A percentile compares a stretch with the other conserved stretches of the same genome.
Conservation (phyloP, 2,329 filamentous ascomycete species). For the Stagonosporopsis cucurbitacearum region DNA sequence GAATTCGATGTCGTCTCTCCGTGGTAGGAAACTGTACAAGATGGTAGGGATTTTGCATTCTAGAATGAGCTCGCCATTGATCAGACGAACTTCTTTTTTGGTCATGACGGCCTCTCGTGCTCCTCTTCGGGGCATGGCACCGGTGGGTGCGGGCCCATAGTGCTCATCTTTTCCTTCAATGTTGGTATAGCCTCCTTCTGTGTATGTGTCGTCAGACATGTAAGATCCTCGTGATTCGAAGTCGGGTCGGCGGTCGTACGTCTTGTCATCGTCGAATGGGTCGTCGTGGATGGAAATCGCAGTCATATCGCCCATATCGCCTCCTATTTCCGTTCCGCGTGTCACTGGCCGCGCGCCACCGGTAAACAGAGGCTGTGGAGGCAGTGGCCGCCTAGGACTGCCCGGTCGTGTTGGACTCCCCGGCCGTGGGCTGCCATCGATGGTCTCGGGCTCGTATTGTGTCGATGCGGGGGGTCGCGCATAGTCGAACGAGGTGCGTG, state of each 20-base stretch:
- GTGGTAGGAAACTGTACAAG: conserved; percentile 92
- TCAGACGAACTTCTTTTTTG: conserved; percentile 91
- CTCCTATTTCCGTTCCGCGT: conserved; percentile 52
- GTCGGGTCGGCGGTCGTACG: conserved; percentile 63
- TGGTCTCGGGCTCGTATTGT: conserved; percentile 77
- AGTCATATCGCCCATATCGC: conserved; percentile 72
- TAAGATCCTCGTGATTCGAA: conserved; percentile 70
- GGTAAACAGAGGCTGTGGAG: conserved; percentile 85
- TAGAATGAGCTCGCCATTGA: conserved; percentile 96
- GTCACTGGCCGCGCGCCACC: conserved; percentile 55
- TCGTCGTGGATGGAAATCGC: conserved; percentile 71
- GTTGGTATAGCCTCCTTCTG: conserved; percentile 55
- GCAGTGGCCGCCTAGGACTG: conserved; percentile 71
- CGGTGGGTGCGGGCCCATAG: conserved; percentile 86
- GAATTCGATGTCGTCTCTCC: conserved; percentile 92
- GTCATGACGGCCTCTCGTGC: conserved; percentile 86
- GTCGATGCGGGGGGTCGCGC: conserved; percentile 72
- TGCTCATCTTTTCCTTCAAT: conserved; percentile 69
- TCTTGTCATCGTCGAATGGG: conserved; percentile 71
- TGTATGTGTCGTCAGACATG: conserved; percentile 66
- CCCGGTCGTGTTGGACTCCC: conserved; percentile 90
- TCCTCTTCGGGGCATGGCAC: conserved; percentile 85
- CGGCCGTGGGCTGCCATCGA: conserved; percentile 88
- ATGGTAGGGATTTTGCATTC: conserved; percentile 99
- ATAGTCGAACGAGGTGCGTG: conserved; percentile 65